Base-by-base conservation (phyloP, 2,329 filamentous ascomycete species). In the Purpureocillium takamizusanense region DNA sequence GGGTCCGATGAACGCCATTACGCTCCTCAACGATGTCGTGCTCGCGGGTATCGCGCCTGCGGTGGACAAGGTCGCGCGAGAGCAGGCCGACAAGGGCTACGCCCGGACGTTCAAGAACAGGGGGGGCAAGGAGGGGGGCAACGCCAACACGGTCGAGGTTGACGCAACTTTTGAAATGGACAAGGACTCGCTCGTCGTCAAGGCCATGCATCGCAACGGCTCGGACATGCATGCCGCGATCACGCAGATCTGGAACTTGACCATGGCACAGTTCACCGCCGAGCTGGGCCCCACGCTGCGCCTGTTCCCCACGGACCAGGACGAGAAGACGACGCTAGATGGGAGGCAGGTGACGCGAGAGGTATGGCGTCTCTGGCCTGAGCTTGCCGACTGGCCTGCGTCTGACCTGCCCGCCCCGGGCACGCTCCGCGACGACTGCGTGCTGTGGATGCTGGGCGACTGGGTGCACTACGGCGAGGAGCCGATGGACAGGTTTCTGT, bases 381-480 rank as follows among this genome's bases (percentile, higher is more conserved):
- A 51, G 0, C 33, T 56, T 9, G 35, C 27, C 1, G 15, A 39
- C 0, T 25, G 39, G 0, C 27, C 32, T 2, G 9, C 39, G 12
- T 57, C 55, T 0, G 55, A 60, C 21, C 45, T 64, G 2, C 56
- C 59, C 0, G 51, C 52, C 0, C 39, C 40, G 6, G 40, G 36
- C 0, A 28, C 57, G 11, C 41, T 47, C 10, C 39, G 40, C 2
- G 41, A 50, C n/a, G 49, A 50, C 14, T 62, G 57, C 30, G 18
- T 49, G 2, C 45, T 49, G 4, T 63, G 57, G 59, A 55, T 51
- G 27, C 39, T 56, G 4, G 51, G 50, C 1, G 56, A 62, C 27
- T 63, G 55, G 56, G 42, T 62, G 16, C 52, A 58, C 21, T 62
- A 63, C 39, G 57, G 55, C 0, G 46, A 54, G 9, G 50, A 61